Evolutionary conservation across 257 asterid genomes (phyloP).

Genomic region (Solanum infundibuliforme): DNA sequence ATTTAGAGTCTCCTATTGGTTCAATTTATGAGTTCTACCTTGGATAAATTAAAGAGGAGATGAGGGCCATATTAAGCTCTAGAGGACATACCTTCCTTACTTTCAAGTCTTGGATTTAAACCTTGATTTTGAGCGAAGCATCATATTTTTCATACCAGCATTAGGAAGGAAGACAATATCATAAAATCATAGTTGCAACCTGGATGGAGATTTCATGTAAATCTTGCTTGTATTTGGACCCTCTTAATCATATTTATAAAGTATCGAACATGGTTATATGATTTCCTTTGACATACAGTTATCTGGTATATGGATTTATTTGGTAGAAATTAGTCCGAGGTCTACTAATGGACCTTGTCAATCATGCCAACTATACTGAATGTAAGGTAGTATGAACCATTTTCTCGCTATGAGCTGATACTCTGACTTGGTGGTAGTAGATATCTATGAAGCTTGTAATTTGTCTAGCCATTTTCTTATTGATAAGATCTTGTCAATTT

Average conservation of each 20-base stretch:
- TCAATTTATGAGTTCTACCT: not conserved
- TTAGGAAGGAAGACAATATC: not conserved
- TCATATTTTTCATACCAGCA: not conserved
- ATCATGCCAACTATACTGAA: not conserved
- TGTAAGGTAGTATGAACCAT: not conserved
- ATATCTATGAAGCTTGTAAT: not conserved
- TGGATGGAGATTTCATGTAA: not conserved
- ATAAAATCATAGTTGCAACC: not conserved
- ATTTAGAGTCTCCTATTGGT: not conserved
- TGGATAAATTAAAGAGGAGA: not conserved
- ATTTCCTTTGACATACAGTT: not conserved
- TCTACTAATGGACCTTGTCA: not conserved
- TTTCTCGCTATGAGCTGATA: not conserved
- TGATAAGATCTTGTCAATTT: slow-evolving; percentile 3
- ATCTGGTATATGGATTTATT: not conserved
- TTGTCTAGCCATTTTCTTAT: not conserved
- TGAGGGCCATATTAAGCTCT: not conserved
- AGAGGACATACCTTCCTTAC: not conserved
- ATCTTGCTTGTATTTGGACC: not conserved
- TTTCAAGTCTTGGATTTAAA: not conserved
- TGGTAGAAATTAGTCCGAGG: not conserved
- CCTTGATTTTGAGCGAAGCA: not conserved
- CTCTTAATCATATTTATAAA: not conserved
- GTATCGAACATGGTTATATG: not conserved
- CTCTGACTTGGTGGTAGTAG: not conserved